These are phyloP conservation scores for Salinomyces thailandicus DNA, from an alignment of 2,329 filamentous ascomycete genomes.

Conservation along the genomic window DNA sequence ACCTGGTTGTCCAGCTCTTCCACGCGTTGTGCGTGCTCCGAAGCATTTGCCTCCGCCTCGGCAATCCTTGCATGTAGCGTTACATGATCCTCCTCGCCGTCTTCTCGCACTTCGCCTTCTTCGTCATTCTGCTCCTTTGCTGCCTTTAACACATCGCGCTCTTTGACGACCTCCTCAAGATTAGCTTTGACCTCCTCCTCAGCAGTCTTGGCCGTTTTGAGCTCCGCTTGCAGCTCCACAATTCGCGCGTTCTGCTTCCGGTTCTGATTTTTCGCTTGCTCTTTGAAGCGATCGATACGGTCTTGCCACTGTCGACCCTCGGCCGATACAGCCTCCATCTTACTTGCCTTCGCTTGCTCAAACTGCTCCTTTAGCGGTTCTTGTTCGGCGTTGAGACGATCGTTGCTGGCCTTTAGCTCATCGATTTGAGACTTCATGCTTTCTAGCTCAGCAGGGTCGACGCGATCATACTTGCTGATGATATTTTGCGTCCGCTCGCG, in stretches of 20 bases:
- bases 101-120: constrained; percentile 22
- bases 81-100: constrained; percentile 36
- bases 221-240: constrained; percentile 44
- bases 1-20: constrained; percentile 54
- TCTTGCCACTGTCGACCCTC: constrained; percentile 5
- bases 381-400: constrained; percentile 42
- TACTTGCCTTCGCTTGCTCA: constrained; percentile 37
- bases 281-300: constrained; percentile 24
- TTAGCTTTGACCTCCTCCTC: constrained; percentile 12
- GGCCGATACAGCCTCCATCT: constrained; percentile 22
- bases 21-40: constrained; percentile 40
- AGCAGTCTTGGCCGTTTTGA: constrained; percentile 38
- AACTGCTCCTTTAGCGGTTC: constrained; percentile 41
- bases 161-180: constrained; percentile 5
- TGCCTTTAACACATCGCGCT: constrained; percentile 11
- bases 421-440: constrained; percentile 70
- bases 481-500: constrained; percentile 94
- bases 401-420: constrained; percentile 41
- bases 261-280: constrained; percentile 40
- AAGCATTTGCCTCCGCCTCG: constrained; percentile 9
- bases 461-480: constrained; percentile 87
- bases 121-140: constrained; percentile 49
- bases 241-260: constrained; percentile 58
- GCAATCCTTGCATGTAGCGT: constrained; percentile 10
- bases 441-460: constrained; percentile 87